Base-by-base conservation (phyloP, 2,329 filamentous ascomycete species). In the Coleophoma crateriformis region DNA sequence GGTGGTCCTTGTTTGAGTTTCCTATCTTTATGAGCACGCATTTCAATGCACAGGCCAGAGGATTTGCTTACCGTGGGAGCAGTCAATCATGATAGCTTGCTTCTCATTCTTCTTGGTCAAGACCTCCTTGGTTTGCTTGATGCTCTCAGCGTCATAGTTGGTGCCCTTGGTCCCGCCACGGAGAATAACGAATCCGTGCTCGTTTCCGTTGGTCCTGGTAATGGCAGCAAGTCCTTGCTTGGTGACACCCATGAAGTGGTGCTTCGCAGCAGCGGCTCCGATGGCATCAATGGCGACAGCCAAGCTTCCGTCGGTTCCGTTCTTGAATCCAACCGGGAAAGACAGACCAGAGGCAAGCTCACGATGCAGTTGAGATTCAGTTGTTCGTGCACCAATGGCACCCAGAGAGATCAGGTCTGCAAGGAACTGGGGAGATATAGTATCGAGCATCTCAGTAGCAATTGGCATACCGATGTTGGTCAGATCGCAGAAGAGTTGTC, bases 281-380 rank as follows among this genome's bases (percentile, higher is more conserved):
- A 97, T 96, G 33, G 94, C 94, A 67, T 99, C 94, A 62, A 97
- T 95, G 17, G 92, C 91, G 17, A 97, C 91, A 27, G 82, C 84
- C 50, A 99, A 75, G 61, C 87, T 90, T 39, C 94, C 94, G 64
- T 99, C 94, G 20, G 94, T 99, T 54, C 94, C 94, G 71, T 99
- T 99, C 83, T 99, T 99, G 86, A 96, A 99, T 52, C 94, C 94
- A 58, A 99, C 91, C 19, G 94, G 94, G 85, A 96, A 97, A 50
- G 89, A 95, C 48, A 97, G 79, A 61, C 94, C 94, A 27, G 88
- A 95, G 5, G 94, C 94, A 55, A 99, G 82, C 75, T 99, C 94
- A 56, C 94, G 87, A 74, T 99, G 94, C 58, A 97, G 78, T 74
- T 99, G 94, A 49, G 88, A 94, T 75, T 99, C 94, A 45, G 94